Conservation (phyloP, 164 flowering plant genomes). For the Nymphaea colorata region DNA sequence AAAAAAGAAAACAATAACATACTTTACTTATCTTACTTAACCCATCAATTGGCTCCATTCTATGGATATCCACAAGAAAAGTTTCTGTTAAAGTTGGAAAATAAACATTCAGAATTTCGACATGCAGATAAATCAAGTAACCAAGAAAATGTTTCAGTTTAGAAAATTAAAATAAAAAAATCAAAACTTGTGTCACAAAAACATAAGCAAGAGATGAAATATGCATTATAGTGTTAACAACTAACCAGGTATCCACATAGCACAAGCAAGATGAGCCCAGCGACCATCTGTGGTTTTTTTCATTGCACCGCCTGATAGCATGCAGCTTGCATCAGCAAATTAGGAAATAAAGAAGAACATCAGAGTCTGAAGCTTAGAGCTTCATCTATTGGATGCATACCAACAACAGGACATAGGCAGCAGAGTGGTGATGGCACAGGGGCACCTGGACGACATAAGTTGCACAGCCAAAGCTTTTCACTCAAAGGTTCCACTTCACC, state of each 20-base stretch:
- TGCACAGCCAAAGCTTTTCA: conserved; percentile 88
- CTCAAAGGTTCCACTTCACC: conserved; percentile 76
- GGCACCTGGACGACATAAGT: conserved; percentile 81
- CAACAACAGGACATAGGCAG: conserved; percentile 90
- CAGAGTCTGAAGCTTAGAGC: not conserved
- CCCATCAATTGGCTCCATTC: conserved; percentile 98
- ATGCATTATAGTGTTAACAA: not conserved
- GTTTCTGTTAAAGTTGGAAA: conserved; percentile 46
- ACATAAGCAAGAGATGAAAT: too few relatives aligned
- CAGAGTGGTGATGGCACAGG: conserved; percentile 63
- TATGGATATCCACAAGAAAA: conserved; percentile 79
- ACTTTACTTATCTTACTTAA: conserved; percentile 24
- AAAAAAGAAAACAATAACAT: not conserved
- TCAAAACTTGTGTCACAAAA: too few relatives aligned
- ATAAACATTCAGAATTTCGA: not conserved
- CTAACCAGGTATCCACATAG: conserved; percentile 97
- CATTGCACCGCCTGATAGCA: conserved; percentile 87
- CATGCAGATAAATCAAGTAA: not conserved
- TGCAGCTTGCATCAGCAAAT: not conserved
- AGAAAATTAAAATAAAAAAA: too few relatives aligned
- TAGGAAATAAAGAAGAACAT: too few relatives aligned
- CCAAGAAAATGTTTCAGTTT: not conserved
- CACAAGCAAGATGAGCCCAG: conserved; percentile 99
- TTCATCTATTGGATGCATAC: conserved; percentile 19
- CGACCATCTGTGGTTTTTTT: conserved; percentile 95